These are phyloP conservation scores for Sophora flavescens DNA, from an alignment of 306 rosid genomes.

Conservation along the genomic window DNA sequence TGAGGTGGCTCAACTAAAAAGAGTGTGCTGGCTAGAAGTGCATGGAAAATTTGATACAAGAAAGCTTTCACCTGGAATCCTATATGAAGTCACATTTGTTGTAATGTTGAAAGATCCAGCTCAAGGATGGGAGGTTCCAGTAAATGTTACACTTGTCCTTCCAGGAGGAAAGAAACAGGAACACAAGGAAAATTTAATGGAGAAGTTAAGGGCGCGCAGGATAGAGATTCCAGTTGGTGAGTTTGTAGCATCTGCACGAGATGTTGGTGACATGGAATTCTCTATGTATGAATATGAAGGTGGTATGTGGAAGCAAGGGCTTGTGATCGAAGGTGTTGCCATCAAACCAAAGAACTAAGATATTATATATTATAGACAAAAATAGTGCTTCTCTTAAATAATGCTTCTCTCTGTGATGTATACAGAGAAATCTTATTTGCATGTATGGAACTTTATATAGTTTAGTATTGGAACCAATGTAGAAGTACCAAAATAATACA, in stretches of 20 bases:
- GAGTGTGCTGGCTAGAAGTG: slow-evolving; percentile 81
- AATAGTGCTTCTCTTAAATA: neutral
- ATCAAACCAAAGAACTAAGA: slow-evolving; percentile 59
- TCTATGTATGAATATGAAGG: slow-evolving; percentile 63
- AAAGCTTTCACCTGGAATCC: slow-evolving; percentile 64
- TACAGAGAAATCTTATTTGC: neutral
- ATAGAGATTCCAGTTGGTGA: slow-evolving; percentile 66
- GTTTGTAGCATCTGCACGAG: slow-evolving; percentile 49
- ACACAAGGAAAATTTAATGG: slow-evolving; percentile 47
- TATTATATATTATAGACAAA: neutral
- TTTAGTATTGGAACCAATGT: neutral
- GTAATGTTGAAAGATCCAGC: slow-evolving; percentile 62
- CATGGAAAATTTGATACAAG: slow-evolving; percentile 65
- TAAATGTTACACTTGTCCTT: slow-evolving; percentile 60
- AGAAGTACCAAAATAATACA: neutral
- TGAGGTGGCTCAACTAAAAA: slow-evolving; percentile 66
- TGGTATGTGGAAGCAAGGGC: slow-evolving; percentile 80
- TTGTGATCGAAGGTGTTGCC: slow-evolving; percentile 64
- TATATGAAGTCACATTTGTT: slow-evolving; percentile 60
- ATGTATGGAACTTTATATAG: neutral
- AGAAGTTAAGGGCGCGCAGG: slow-evolving; percentile 54
- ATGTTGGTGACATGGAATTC: slow-evolving; percentile 58
- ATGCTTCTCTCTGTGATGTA: neutral
- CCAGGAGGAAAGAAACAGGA: slow-evolving; percentile 67
- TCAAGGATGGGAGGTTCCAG: slow-evolving; percentile 73